Evolutionary conservation across 441 rosid species (phyloP), one percentile per base, ranked within the genome.

Genomic region (Cnidoscolus chayamansa): DNA sequence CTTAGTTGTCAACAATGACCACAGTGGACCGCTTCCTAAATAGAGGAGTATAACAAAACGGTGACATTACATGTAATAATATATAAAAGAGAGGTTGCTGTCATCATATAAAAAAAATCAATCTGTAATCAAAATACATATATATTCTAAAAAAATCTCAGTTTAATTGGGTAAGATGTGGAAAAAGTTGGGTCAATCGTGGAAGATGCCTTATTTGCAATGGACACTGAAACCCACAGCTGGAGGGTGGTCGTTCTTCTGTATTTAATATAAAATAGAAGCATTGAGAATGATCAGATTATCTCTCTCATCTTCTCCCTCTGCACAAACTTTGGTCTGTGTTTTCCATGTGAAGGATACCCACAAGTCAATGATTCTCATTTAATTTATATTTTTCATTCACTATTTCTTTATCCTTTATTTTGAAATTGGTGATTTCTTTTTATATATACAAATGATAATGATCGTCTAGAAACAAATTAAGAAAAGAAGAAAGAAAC

Each of bases 221-320:
- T 40, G 76, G 80, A 84, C 78, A 67, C 66, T 61, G 54, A 81
- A 77, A 77, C 67, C 69, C 76, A 84, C 89, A 85, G 89, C 85
- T 88, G 90, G 84, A 82, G 74, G 79, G 93, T 87, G 79, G 93
- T 87, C 90, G 61, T 78, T 79, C 79, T 25, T 85, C 85, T 20
- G 73, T 56, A 55, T 2, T 57, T 71, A 50, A 61, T 66, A 66
- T 0, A 54, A 25, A 25, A 71, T 70, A 48, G 19, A 75, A 71
- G 72, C 63, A 72, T 30, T 60, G 74, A 78, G 80, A 82, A 81
- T 80, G 81, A 82, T 80, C 66, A 49, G 40, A 53, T 68, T 66
- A 68, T 70, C 43, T n/a, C 10, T n/a, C 13, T 11, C 59, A 20
- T 11, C 56, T 51, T 57, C 67, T 64, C 2, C 17, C 74, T 69